These are phyloP conservation scores for Ustilago vetiveriae DNA, from an alignment of 1,284 basidiomycete genomes.

Conservation along the genomic window DNA sequence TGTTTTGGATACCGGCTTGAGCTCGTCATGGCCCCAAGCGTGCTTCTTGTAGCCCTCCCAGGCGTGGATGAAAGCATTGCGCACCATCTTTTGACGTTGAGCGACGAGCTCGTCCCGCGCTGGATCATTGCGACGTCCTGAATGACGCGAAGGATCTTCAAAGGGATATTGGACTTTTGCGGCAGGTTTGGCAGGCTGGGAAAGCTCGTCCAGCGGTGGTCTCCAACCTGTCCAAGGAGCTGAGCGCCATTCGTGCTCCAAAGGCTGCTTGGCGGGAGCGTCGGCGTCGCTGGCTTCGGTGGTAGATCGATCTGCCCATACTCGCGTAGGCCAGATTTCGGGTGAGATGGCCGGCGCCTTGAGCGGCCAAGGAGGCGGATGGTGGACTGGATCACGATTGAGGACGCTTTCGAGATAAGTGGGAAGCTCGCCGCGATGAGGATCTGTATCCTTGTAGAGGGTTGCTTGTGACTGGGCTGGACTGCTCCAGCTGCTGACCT, in stretches of 20 bases:
- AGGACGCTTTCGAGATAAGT: constrained; percentile 32
- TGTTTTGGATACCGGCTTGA: constrained; percentile 69
- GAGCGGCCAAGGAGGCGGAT: constrained; percentile 39
- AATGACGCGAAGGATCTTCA: constrained; percentile 40
- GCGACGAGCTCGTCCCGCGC: constrained; percentile 49
- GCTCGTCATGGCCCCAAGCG: constrained; percentile 74
- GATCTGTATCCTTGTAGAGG: constrained; percentile 45
- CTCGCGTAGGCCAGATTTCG: constrained; percentile 26
- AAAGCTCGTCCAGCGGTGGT: constrained; percentile 51
- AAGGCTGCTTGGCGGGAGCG: constrained; percentile 41
- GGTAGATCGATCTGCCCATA: constrained; percentile 53
- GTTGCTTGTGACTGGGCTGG: constrained; percentile 11
- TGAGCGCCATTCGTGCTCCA: constrained; percentile 52
- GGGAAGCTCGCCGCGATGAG: constrained; percentile 54
- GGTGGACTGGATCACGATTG: constrained; percentile 35
- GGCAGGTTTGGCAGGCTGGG: constrained; percentile 11
- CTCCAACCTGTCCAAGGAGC: constrained; percentile 52
- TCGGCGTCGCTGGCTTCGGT: constrained; percentile 51
- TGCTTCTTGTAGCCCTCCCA: constrained; percentile 72
- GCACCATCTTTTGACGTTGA: constrained; percentile 68
- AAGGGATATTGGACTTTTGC: constrained; percentile 58
- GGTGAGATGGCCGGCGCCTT: constrained; percentile 38
- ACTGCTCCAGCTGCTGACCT: constrained; percentile 4
- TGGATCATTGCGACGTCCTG: constrained; percentile 43
- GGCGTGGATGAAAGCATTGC: constrained; percentile 73